Evolutionary conservation across 345 rosid species (phyloP).

Genomic region (Melastoma malabathricum): DNA sequence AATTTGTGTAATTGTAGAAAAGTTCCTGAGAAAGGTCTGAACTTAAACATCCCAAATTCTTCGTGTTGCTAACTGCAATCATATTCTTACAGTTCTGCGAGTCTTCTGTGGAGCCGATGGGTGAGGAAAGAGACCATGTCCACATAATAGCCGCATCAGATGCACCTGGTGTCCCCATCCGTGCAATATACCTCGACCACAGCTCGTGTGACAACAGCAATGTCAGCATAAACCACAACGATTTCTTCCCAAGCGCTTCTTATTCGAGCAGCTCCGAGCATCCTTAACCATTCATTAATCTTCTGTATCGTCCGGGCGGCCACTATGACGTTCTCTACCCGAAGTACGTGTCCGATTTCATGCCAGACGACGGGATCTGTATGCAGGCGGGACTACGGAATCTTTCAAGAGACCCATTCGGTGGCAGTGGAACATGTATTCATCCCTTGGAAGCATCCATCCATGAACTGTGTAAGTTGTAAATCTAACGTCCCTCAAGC

Average conservation of each 20-base stretch:
- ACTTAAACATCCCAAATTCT: no score
- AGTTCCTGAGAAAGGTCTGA: no score
- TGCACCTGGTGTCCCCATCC: conserved; percentile 84
- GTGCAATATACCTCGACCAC: conserved; percentile 89
- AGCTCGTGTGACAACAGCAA: conserved; percentile 72
- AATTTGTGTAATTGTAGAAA: no score
- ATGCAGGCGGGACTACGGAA: no score
- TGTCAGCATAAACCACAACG: conserved; percentile 79
- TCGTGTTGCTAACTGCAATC: not conserved
- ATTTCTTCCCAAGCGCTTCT: conserved; percentile 50
- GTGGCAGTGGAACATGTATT: no score
- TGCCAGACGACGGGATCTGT: not conserved
- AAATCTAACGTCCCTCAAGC: no score
- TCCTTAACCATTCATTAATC: conserved; percentile 53
- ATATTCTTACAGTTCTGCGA: conserved; percentile 71
- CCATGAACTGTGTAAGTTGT: no score
- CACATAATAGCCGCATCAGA: conserved; percentile 94
- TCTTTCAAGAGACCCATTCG: no score
- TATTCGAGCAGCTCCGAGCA: conserved; percentile 19
- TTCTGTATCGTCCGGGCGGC: conserved; percentile 96
- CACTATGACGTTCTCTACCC: conserved; percentile 96
- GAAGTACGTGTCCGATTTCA: conserved; percentile 18
- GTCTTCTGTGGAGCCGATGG: conserved; percentile 98
- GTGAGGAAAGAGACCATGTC: conserved; percentile 98
- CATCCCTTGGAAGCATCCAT: no score